phyloP scores from a whole-genome alignment of 495 filamentous ascomycete species.

The Cercophora newfieldiana region DNA sequence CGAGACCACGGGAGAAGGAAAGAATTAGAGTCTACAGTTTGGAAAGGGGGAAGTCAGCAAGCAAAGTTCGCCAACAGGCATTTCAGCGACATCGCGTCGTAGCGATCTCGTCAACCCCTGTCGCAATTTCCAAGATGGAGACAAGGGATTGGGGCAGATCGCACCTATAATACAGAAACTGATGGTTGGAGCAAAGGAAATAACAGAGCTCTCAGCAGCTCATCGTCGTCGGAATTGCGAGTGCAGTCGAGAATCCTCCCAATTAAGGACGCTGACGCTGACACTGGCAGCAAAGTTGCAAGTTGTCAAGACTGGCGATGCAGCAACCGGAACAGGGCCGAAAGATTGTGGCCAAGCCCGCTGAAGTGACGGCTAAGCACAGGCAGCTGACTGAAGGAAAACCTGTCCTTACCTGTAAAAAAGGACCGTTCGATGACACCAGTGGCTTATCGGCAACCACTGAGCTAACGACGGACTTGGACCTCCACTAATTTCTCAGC shows the following conservation, averaged over 20 bases:
- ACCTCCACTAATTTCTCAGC: not conserved
- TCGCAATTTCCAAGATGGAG: constrained; percentile 21
- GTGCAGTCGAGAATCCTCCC: constrained; percentile 8
- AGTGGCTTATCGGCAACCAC: constrained; percentile 1
- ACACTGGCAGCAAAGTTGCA: constrained; percentile 22
- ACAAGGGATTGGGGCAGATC: constrained; percentile 10
- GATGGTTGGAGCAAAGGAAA: constrained; percentile 6
- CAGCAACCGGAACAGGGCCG: constrained; percentile 7
- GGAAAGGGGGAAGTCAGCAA: constrained; percentile 21
- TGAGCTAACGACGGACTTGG: not conserved
- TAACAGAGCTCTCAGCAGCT: constrained; percentile 18
- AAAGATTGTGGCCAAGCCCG: constrained; percentile 17
- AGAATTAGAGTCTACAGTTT: constrained; percentile 28
- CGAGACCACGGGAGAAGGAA: constrained; percentile 24
- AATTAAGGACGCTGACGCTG: not conserved
- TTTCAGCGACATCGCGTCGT: constrained; percentile 9
- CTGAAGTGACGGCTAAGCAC: constrained; percentile 2
- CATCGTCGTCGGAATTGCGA: constrained; percentile 19
- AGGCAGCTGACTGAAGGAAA: constrained; percentile 21
- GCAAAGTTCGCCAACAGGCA: not conserved
- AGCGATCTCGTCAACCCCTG: constrained; percentile 9
- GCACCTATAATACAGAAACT: constrained; percentile 23
- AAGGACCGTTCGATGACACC: constrained; percentile 6
- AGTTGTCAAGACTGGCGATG: constrained; percentile 28
- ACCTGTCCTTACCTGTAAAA: constrained; percentile 30